Evolutionary conservation across 2,329 filamentous ascomycete genomes (phyloP).

Genomic region (Tolypocladium paradoxum): DNA sequence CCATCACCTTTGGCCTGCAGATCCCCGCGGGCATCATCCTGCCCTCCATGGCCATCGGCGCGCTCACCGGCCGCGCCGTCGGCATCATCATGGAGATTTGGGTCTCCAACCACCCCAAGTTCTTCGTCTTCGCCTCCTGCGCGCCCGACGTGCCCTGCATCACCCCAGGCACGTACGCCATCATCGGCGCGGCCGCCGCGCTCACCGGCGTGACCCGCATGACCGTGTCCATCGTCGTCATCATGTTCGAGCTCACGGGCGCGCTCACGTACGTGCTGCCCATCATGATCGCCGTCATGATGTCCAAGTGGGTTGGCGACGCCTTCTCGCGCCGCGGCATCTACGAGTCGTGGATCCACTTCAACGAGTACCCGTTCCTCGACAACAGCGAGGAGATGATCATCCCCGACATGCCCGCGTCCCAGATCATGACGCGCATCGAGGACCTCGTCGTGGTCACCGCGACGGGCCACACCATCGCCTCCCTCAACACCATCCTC

Average conservation of each 20-base stretch:
- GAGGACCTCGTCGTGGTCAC: conserved; percentile 85
- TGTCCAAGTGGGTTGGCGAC: conserved; percentile 96
- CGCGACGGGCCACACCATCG: conserved; percentile 78
- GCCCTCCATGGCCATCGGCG: conserved; percentile 92
- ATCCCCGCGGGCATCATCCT: conserved; percentile 93
- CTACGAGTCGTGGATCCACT: conserved; percentile 95
- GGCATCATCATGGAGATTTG: conserved; percentile 85
- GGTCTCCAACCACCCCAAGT: conserved; percentile 67
- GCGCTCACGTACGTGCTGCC: conserved; percentile 92
- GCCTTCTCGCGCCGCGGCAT: conserved; percentile 87
- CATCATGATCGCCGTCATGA: conserved; percentile 98
- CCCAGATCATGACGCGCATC: conserved; percentile 82
- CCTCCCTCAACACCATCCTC: conserved; percentile 60
- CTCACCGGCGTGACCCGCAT: conserved; percentile 88
- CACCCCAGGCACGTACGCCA: conserved; percentile 90
- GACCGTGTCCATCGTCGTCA: conserved; percentile 97
- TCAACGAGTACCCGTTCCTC: conserved; percentile 91
- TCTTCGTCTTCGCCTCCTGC: conserved; percentile 69
- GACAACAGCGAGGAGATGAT: conserved; percentile 77
- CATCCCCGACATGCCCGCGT: conserved; percentile 76
- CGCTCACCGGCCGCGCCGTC: conserved; percentile 77
- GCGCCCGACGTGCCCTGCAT: conserved; percentile 80
- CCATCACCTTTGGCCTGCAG: conserved; percentile 85
- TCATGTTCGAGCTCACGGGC: conserved; percentile 98
- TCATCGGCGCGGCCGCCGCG: conserved; percentile 90